Evolutionary conservation across 2,329 filamentous ascomycete species (phyloP), one percentile per base, ranked within the genome.

Genomic region (Bipolaris zeicola): DNA sequence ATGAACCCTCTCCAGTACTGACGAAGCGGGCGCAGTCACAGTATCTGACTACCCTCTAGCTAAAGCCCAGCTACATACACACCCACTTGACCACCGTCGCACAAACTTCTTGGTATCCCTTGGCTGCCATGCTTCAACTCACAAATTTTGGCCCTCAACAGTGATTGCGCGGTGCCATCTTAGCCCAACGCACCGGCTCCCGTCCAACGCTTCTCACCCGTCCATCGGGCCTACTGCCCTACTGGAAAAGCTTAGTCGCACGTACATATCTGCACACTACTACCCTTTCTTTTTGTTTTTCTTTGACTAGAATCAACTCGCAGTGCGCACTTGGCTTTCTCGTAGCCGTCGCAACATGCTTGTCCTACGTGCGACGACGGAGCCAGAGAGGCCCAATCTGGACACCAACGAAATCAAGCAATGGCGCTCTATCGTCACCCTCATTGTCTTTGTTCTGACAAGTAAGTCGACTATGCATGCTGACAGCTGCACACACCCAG

Each of bases 401-500:
- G 78, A 86, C 60, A 87, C 84, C 24, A 72, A 72, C 45, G 75
- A 81, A 62, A 90, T 91, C 66, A 82, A 74, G 52, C 74, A 83
- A 55, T 91, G 88, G 88, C 81, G 84, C 47, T 90, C 88, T 14
- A 90, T 91, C 47, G 75, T 91, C 54, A 90, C 88, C 0, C 79
- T 91, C 33, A 76, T 91, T 50, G 82, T 88, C 42, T 91, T 91
- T 66, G 78, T 90, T 33, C 41, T 89, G 38, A 88, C 88, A 4
- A 91, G 88, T 90, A 77, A 81, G 87, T 84, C 18, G 8, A 11
- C 31, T 38, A 20, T 26, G 14, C 26, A 5, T 41, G 10, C 11
- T 39, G 8, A 16, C 20, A 4, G n/a, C 37, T 26, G 8, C n/a
- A 36, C 6, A 47, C 6, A 11, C 6, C n/a, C 18, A 20, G 42